A percentile compares a stretch with the other conserved stretches of the same genome.
Conservation (phyloP, 371 early-diverging fungal species). For the Encephalitozoon intestinalis region DNA sequence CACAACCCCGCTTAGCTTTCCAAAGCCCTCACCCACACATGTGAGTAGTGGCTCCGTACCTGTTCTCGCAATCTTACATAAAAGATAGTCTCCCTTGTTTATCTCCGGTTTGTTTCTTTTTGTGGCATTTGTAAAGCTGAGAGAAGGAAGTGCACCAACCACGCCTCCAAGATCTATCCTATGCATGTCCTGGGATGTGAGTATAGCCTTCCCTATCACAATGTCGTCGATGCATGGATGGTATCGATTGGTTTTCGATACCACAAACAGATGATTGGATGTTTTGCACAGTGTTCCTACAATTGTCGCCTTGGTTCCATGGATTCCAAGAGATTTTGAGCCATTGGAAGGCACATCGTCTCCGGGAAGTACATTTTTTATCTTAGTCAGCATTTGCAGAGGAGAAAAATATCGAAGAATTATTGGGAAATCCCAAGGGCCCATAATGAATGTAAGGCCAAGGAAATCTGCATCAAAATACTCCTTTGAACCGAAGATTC, state of each 20-base stretch:
- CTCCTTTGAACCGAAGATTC: constrained; percentile 30
- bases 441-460: constrained; percentile 25
- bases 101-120: constrained; percentile 59
- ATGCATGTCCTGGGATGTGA: constrained; percentile 44
- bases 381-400: not conserved
- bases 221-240: constrained; percentile 50
- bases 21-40: constrained; percentile 50
- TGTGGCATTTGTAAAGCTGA: constrained; percentile 58
- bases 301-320: constrained; percentile 6
- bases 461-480: constrained; percentile 16
- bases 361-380: constrained; percentile 37
- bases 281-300: constrained; percentile 23
- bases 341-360: constrained; percentile 22
- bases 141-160: constrained; percentile 45
- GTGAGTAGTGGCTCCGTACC: constrained; percentile 46
- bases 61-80: constrained; percentile 37
- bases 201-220: constrained; percentile 54
- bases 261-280: constrained; percentile 9
- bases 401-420: not conserved
- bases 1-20: constrained; percentile 42
- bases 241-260: constrained; percentile 44
- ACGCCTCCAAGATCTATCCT: constrained; percentile 41
- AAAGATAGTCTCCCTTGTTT: constrained; percentile 38
- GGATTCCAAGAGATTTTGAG: constrained; percentile 18
- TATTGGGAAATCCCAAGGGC: not conserved